These are phyloP conservation scores for Boletales sp. DNA, from an alignment of 768 basidiomycete species.

Conservation along the genomic window DNA sequence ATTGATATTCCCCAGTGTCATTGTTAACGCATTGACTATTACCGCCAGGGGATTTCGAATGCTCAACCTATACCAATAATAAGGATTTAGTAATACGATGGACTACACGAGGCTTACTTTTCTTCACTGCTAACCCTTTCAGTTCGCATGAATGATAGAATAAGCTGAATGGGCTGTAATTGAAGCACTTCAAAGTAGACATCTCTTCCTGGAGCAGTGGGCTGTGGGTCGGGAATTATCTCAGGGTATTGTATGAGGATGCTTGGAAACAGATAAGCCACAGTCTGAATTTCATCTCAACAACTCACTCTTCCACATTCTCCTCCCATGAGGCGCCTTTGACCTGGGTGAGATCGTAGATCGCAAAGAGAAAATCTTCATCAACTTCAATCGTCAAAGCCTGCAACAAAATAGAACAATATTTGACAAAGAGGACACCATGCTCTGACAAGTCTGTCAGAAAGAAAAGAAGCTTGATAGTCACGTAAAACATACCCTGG, in stretches of 20 bases:
- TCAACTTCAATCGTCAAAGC: conserved; percentile 95
- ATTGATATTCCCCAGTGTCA: conserved; percentile 96
- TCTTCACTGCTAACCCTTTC: conserved; percentile 91
- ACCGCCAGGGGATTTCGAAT: conserved; percentile 90
- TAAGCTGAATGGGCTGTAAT: conserved; percentile 88
- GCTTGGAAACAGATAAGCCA: conserved; percentile 36
- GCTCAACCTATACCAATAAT: conserved; percentile 47
- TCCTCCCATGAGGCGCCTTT: conserved; percentile 90
- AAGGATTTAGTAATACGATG: neutral
- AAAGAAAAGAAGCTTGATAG: neutral
- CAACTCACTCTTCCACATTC: conserved; percentile 65
- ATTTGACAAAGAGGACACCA: conserved; percentile 97
- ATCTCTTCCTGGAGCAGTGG: conserved; percentile 65
- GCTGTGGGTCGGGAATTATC: conserved; percentile 67
- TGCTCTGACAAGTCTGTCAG: conserved; percentile 57
- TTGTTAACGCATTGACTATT: conserved; percentile 89
- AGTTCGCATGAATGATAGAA: conserved; percentile 95
- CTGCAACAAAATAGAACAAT: conserved; percentile 90
- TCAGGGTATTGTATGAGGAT: conserved; percentile 68
- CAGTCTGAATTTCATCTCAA: neutral
- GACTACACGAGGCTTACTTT: conserved; percentile 56
- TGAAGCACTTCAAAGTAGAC: conserved; percentile 96
- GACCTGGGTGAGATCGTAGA: conserved; percentile 90
- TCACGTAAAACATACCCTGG: conserved; percentile 52
- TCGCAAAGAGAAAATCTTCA: conserved; percentile 90